Conservation (phyloP, 768 basidiomycete species). For the Collybia mongolica region DNA sequence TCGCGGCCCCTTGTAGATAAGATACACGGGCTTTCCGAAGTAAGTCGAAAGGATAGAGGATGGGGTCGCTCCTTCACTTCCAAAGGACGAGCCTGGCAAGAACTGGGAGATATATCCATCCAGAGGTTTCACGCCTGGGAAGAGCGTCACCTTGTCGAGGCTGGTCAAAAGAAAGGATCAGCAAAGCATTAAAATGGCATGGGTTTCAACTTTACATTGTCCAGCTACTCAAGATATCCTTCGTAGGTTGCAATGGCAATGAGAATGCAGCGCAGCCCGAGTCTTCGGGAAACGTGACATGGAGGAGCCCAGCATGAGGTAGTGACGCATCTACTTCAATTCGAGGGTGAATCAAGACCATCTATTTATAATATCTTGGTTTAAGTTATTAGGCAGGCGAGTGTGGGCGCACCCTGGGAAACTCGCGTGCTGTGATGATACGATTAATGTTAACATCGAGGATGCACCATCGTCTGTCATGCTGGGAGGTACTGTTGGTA, state of each 20-base stretch:
- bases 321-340: conserved; percentile 46
- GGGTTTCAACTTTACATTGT: conserved; percentile 40
- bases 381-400: neutral
- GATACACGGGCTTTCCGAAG: conserved; percentile 57
- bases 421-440: conserved; percentile 68
- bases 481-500: conserved; percentile 31
- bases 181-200: neutral
- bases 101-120: conserved; percentile 70
- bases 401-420: conserved; percentile 47
- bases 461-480: conserved; percentile 73
- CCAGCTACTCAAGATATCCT: conserved; percentile 52
- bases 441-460: conserved; percentile 51
- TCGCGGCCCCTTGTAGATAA: conserved; percentile 65
- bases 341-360: conserved; percentile 63
- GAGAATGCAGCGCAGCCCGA: conserved; percentile 57
- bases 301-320: conserved; percentile 46
- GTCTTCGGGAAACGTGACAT: conserved; percentile 58
- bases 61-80: conserved; percentile 26
- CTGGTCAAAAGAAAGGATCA: conserved; percentile 29
- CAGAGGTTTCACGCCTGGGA: conserved; percentile 34
- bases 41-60: conserved; percentile 60
- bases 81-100: conserved; percentile 22
- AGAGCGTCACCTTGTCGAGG: conserved; percentile 52
- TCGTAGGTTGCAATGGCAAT: conserved; percentile 55
- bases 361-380: conserved; percentile 31